These are phyloP conservation scores for Melastoma candidum DNA, from an alignment of 441 rosid species.

Conservation along the genomic window DNA sequence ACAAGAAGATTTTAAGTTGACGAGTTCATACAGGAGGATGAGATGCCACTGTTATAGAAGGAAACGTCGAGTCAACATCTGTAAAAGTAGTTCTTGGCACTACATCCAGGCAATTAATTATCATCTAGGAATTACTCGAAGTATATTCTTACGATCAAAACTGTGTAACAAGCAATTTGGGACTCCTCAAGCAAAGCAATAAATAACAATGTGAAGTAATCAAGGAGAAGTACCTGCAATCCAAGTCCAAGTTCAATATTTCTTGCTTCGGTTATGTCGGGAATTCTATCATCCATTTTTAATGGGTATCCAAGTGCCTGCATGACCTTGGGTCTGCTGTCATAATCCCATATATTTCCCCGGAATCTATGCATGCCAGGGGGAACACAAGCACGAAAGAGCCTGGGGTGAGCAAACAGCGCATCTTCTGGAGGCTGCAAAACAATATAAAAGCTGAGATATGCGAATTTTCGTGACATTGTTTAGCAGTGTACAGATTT, in stretches of 20 bases:
- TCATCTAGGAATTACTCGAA: no score
- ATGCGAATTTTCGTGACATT: no score
- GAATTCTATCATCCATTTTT: constrained; percentile 54
- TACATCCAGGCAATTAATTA: no score
- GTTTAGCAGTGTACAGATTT: no score
- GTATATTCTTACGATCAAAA: no score
- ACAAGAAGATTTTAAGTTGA: constrained; percentile 10
- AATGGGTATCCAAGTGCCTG: constrained; percentile 70
- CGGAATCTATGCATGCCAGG: constrained; percentile 97
- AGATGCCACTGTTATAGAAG: no score
- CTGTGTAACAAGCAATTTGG: no score
- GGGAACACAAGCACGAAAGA: constrained; percentile 94
- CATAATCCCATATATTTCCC: constrained; percentile 95
- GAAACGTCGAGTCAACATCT: no score
- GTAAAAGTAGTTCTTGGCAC: no score
- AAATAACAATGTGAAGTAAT: neutral
- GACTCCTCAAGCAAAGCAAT: neutral
- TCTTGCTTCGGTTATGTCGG: constrained; percentile 85
- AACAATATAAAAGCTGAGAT: no score
- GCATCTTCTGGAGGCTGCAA: constrained; percentile 87
- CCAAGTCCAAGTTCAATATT: constrained; percentile 95
- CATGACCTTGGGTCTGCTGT: constrained; percentile 76
- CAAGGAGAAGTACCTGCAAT: constrained; percentile 49
- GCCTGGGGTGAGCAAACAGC: constrained; percentile 86
- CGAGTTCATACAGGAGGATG: constrained; percentile 1